Percentiles rank a stretch among this genome's conserved stretches.
Conservation (phyloP, 164 flowering plant species). For the Aristolochia fimbriata region DNA sequence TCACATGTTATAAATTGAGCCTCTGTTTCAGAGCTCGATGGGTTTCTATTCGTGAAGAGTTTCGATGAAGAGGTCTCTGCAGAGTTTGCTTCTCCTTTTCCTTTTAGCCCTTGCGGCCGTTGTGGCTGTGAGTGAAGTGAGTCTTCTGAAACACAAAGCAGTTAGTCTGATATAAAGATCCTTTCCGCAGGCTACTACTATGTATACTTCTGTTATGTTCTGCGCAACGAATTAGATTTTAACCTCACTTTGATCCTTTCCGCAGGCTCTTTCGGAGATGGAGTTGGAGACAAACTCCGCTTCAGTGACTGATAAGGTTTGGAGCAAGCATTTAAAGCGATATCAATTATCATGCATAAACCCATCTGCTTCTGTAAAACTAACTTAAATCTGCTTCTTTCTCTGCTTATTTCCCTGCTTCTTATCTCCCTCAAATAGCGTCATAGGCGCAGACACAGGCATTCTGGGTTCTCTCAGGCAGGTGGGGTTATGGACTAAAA, state of each 20-base stretch:
- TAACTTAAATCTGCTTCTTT: not conserved
- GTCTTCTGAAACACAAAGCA: not conserved
- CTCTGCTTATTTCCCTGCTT: not conserved
- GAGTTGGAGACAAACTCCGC: not conserved
- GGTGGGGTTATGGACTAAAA: not conserved
- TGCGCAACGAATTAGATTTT: too few relatives aligned
- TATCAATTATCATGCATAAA: not conserved
- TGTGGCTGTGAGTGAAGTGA: not conserved
- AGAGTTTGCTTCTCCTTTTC: not conserved
- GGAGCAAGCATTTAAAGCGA: not conserved
- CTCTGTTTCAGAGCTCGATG: too few relatives aligned
- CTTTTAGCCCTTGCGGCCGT: constrained; percentile 1
- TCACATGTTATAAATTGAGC: too few relatives aligned
- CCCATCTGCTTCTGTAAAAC: not conserved
- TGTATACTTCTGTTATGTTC: not conserved
- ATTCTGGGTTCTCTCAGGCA: constrained; percentile 5
- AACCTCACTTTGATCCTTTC: not conserved
- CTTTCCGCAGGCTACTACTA: too few relatives aligned
- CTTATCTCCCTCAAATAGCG: not conserved
- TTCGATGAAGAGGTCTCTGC: constrained; percentile 1
- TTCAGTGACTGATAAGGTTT: not conserved
- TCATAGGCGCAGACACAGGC: constrained; percentile 1
- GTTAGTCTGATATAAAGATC: too few relatives aligned
- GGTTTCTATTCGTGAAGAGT: too few relatives aligned
- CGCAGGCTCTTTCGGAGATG: not conserved